phyloP scores from a whole-genome alignment of 352 stramenopile species.

The Globisporangium rhizosaccharum region DNA sequence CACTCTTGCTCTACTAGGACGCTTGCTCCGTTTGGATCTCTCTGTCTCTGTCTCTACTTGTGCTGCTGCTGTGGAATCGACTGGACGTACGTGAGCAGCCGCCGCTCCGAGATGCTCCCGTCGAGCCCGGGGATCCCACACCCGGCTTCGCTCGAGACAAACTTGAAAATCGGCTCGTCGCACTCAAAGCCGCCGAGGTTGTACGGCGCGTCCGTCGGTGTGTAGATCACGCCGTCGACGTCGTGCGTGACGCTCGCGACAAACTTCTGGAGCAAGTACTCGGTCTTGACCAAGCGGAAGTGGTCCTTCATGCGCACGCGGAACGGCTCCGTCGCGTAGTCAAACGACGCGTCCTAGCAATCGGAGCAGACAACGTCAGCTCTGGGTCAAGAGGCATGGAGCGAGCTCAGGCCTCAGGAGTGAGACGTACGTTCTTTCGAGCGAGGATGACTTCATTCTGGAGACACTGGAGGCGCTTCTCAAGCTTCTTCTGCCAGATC shows the following conservation, averaged over 20 bases:
- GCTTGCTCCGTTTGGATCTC: not conserved
- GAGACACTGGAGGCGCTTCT: constrained; percentile 83
- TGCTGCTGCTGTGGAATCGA: constrained; percentile 37
- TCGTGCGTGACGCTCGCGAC: constrained; percentile 83
- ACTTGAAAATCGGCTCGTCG: constrained; percentile 86
- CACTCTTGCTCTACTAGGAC: not conserved
- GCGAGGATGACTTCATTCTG: constrained; percentile 88
- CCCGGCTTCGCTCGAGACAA: constrained; percentile 79
- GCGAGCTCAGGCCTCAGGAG: too few species aligned
- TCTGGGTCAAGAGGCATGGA: too few species aligned
- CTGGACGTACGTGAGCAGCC: constrained; percentile 76
- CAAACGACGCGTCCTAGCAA: constrained; percentile 62
- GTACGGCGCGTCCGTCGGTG: constrained; percentile 75
- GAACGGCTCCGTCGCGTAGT: constrained; percentile 80
- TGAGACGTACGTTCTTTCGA: constrained; percentile 65
- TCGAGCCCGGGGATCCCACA: constrained; percentile 71
- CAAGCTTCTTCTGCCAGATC: constrained; percentile 85
- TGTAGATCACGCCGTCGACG: constrained; percentile 86
- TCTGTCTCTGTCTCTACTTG: constrained; percentile 23
- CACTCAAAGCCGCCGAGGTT: constrained; percentile 82
- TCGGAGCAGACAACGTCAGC: not conserved
- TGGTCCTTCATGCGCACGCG: constrained; percentile 88
- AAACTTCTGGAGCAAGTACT: constrained; percentile 84
- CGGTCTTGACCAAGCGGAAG: constrained; percentile 81
- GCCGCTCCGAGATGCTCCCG: constrained; percentile 72